Evolutionary conservation across 768 basidiomycete species (phyloP).

Genomic region (Lentinula guzmanii): DNA sequence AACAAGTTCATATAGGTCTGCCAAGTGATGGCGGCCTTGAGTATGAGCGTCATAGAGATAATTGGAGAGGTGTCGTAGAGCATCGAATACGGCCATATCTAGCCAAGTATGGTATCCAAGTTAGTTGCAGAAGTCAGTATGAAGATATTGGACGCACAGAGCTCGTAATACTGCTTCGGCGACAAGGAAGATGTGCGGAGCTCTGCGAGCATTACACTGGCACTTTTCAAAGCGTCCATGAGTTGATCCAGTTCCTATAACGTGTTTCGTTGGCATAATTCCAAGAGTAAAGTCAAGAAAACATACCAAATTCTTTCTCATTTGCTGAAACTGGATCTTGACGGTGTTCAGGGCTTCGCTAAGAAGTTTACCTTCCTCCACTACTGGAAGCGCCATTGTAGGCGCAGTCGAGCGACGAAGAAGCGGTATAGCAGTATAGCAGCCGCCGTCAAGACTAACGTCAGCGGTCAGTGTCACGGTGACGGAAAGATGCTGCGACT

Average conservation of each 20-base stretch:
- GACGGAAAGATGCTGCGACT: not conserved
- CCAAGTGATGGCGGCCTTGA: conserved; percentile 87
- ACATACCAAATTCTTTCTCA: conserved; percentile 88
- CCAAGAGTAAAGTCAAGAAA: conserved; percentile 3
- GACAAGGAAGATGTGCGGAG: conserved; percentile 88
- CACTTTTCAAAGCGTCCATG: conserved; percentile 98
- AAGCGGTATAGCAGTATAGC: not conserved
- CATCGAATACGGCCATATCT: conserved; percentile 99
- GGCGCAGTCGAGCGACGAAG: conserved; percentile 3
- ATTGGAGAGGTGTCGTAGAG: conserved; percentile 88
- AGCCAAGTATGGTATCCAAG: not conserved
- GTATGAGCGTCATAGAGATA: conserved; percentile 96
- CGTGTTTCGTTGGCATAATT: not conserved
- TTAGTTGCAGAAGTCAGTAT: not conserved
- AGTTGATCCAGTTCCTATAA: conserved; percentile 87
- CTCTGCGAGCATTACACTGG: conserved; percentile 96
- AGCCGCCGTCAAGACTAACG: not conserved
- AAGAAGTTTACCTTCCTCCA: conserved; percentile 79
- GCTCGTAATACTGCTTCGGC: conserved; percentile 98
- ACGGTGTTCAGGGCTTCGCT: conserved; percentile 82
- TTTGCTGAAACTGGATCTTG: conserved; percentile 89
- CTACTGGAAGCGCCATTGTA: conserved; percentile 37
- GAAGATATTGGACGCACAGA: conserved; percentile 52
- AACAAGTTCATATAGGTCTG: conserved; percentile 98
- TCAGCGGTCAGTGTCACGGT: not conserved